phyloP scores from a whole-genome alignment of 192 early-diverging fungal species.

The Rhizophagus sp. region DNA sequence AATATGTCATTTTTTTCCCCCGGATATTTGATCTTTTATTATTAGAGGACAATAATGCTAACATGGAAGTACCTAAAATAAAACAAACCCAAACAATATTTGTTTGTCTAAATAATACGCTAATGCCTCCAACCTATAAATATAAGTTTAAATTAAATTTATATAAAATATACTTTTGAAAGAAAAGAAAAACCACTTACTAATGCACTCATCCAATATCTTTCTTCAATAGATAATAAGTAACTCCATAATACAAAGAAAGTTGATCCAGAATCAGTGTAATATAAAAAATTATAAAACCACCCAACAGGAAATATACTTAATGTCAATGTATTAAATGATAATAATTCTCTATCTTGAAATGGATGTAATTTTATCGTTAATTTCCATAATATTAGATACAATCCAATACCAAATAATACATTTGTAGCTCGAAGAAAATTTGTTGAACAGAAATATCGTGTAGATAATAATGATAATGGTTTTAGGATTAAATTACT shows the following conservation, averaged over 20 bases:
- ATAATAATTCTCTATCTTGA: not conserved
- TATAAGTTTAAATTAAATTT: not conserved
- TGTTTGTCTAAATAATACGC: constrained; percentile 83
- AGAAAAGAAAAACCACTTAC: constrained; percentile 35
- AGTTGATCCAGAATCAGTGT: constrained; percentile 88
- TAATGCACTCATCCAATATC: constrained; percentile 54
- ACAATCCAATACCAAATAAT: constrained; percentile 58
- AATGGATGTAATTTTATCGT: constrained; percentile 44
- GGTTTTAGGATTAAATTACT: constrained; percentile 16
- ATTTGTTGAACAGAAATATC: constrained; percentile 39
- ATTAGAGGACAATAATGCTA: not conserved
- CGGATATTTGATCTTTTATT: not conserved
- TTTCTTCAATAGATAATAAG: constrained; percentile 47
- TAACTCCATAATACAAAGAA: constrained; percentile 76
- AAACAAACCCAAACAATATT: constrained; percentile 89
- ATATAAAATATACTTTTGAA: not conserved
- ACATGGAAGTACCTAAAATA: constrained; percentile 46
- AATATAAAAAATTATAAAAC: constrained; percentile 89
- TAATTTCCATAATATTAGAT: constrained; percentile 47
- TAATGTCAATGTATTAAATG: constrained; percentile 50
- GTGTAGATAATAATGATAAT: not conserved
- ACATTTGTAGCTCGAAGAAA: constrained; percentile 68
- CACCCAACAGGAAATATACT: constrained; percentile 74
- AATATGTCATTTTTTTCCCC: not conserved
- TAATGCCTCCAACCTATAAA: not conserved